A percentile compares a stretch with the other conserved stretches of the same genome.
phyloP scores from a whole-genome alignment of 371 early-diverging fungal genomes.

The Entomophthora muscae region DNA sequence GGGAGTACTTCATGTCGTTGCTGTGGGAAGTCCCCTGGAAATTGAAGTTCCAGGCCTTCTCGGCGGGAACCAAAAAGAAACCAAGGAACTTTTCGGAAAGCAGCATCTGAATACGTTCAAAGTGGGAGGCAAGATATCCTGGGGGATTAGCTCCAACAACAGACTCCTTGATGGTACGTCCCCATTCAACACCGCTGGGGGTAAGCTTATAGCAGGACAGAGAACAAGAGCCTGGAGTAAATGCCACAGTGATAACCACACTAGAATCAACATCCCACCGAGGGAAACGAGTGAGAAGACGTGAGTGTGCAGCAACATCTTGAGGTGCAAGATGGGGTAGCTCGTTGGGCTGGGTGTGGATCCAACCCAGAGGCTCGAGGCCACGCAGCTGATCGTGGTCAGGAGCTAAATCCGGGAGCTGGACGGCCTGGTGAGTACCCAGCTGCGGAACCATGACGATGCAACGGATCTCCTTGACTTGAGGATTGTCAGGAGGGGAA shows the following conservation, averaged over 20 bases:
- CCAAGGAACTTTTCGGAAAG: conserved; percentile 89
- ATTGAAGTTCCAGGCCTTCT: conserved; percentile 92
- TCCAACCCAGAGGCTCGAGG: conserved; percentile 93
- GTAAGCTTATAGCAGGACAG: conserved; percentile 89
- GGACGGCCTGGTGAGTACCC: conserved; percentile 87
- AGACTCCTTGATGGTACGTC: conserved; percentile 60
- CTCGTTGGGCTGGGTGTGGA: conserved; percentile 93
- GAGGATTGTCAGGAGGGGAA: conserved; percentile 77
- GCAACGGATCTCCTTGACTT: conserved; percentile 89
- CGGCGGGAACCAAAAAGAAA: conserved; percentile 93
- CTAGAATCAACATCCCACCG: conserved; percentile 93
- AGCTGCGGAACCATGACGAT: conserved; percentile 95
- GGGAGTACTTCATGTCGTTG: conserved; percentile 75
- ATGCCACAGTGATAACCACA: conserved; percentile 76
- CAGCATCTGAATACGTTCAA: conserved; percentile 89
- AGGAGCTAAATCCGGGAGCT: conserved; percentile 74
- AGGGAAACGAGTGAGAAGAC: conserved; percentile 67
- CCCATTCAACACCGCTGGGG: conserved; percentile 92
- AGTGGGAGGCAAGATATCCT: conserved; percentile 74
- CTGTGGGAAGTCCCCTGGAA: conserved; percentile 87
- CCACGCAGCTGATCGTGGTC: conserved; percentile 79
- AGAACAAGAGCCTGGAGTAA: conserved; percentile 95
- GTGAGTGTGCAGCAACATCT: conserved; percentile 81
- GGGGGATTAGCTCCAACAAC: conserved; percentile 52
- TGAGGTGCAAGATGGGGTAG: conserved; percentile 77